Percentiles rank a stretch among this genome's conserved stretches.
These are phyloP conservation scores for Colletotrichum cuscutae DNA, from an alignment of 2,329 filamentous ascomycete species.

Conservation along the genomic window DNA sequence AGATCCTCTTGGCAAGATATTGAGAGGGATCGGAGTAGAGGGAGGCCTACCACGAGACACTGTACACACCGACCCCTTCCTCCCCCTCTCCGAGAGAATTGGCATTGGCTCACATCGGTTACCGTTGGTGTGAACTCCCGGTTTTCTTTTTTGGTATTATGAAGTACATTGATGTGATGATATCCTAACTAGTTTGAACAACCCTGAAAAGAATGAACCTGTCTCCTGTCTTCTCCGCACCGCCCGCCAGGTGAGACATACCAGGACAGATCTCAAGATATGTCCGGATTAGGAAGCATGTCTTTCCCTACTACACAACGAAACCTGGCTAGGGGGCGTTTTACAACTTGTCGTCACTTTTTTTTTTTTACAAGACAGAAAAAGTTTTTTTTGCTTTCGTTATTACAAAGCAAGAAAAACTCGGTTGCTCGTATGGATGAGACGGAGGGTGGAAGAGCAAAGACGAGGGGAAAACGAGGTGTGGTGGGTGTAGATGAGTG, in stretches of 20 bases:
- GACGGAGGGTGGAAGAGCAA: background rate
- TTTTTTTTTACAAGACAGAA: background rate
- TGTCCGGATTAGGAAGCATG: slow-evolving; percentile 20
- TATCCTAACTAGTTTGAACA: background rate
- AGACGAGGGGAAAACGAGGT: background rate
- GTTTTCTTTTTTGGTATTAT: slow-evolving; percentile 10
- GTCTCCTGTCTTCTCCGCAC: background rate
- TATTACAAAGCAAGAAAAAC: slow-evolving; percentile 5
- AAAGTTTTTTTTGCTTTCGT: background rate
- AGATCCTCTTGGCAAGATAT: background rate
- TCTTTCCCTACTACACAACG: slow-evolving; percentile 8
- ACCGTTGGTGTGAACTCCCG: no score
- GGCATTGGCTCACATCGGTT: background rate
- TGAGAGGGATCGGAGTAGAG: background rate
- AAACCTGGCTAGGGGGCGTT: background rate
- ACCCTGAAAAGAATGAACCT: background rate
- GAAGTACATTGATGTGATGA: slow-evolving; percentile 1
- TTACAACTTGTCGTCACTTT: background rate
- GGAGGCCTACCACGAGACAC: background rate
- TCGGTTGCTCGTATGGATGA: background rate
- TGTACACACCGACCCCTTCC: no score
- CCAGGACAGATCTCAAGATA: slow-evolving; percentile 6
- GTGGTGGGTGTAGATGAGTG: background rate
- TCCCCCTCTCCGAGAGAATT: background rate
- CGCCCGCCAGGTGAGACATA: slow-evolving; percentile 4